Conservation (phyloP, 345 rosid genomes). For the Gossypium ekmanianum region DNA sequence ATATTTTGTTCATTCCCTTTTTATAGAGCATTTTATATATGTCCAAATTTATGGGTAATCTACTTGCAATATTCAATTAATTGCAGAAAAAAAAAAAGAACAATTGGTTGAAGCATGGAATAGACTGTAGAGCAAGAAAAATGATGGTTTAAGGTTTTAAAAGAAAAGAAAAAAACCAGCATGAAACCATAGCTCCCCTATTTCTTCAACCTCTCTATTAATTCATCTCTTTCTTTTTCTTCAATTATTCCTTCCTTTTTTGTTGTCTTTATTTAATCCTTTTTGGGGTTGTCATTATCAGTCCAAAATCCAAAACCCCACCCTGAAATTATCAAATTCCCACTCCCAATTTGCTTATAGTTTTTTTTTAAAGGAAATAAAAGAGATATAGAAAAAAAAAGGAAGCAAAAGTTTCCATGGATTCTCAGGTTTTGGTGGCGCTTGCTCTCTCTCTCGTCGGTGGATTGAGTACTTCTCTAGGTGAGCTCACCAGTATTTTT, state of each 20-base stretch:
- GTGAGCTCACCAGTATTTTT: slow-evolving; percentile 25
- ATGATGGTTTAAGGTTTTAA: background rate
- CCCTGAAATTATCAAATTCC: background rate
- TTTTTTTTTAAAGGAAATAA: background rate
- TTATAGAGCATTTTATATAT: too few relatives aligned
- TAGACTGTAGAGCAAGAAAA: slow-evolving; percentile 9
- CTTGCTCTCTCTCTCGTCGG: slow-evolving; percentile 48
- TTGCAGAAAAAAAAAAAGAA: background rate
- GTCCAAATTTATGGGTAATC: background rate
- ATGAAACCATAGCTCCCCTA: background rate
- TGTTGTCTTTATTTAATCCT: background rate
- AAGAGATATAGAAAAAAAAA: slow-evolving; percentile 9
- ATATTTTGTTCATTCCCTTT: too few relatives aligned
- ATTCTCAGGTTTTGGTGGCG: slow-evolving; percentile 40
- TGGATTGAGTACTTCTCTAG: slow-evolving; percentile 66
- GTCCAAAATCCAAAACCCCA: background rate
- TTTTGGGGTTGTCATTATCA: background rate
- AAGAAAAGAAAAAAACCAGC: background rate
- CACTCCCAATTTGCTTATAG: background rate
- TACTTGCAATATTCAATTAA: background rate
- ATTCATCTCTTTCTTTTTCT: slow-evolving; percentile 25
- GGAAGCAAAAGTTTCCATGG: slow-evolving; percentile 41
- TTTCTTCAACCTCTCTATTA: slow-evolving; percentile 19
- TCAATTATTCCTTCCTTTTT: background rate
- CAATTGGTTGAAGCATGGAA: slow-evolving; percentile 5